phyloP scores from a whole-genome alignment of 2,329 filamentous ascomycete species.

The Fusarium piperis region DNA sequence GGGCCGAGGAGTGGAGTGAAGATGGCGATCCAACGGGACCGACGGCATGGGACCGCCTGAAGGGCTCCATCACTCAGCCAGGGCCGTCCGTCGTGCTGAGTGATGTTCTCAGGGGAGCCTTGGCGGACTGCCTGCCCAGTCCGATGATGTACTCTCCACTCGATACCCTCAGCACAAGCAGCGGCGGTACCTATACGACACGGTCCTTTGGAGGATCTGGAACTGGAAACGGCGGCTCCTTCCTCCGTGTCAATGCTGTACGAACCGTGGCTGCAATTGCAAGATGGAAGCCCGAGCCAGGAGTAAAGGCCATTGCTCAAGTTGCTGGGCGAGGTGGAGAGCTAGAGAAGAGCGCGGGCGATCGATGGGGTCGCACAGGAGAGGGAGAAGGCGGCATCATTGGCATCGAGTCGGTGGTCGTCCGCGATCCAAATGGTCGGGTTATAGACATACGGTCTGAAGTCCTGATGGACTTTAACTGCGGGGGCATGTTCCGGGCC shows the following conservation, averaged over 20 bases:
- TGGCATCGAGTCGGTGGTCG: slow-evolving; percentile 72
- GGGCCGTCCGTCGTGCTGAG: slow-evolving; percentile 35
- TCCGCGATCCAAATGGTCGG: slow-evolving; percentile 54
- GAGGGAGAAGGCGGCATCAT: slow-evolving; percentile 90
- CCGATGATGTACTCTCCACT: slow-evolving; percentile 53
- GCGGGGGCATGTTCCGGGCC: slow-evolving; percentile 86
- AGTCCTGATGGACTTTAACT: slow-evolving; percentile 83
- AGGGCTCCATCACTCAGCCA: slow-evolving; percentile 1
- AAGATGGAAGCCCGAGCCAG: slow-evolving; percentile 65
- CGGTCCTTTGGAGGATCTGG: slow-evolving; percentile 72
- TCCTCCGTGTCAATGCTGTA: slow-evolving; percentile 76
- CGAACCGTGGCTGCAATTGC: slow-evolving; percentile 79
- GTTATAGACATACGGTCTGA: slow-evolving; percentile 55
- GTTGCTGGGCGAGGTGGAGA: slow-evolving; percentile 78
- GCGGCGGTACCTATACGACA: slow-evolving; percentile 26
- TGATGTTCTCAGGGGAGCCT: slow-evolving; percentile 56
- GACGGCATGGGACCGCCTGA: slow-evolving; percentile 26
- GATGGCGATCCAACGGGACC: slow-evolving; percentile 47
- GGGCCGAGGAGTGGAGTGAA: slow-evolving; percentile 84
- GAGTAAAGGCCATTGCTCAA: slow-evolving; percentile 67
- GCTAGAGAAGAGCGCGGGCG: slow-evolving; percentile 77
- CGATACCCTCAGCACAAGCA: background rate
- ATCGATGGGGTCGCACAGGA: slow-evolving; percentile 76
- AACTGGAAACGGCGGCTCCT: slow-evolving; percentile 90
- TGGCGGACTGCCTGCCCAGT: slow-evolving; percentile 70